phyloP scores from a whole-genome alignment of 1,284 basidiomycete species.

The Neolentinus lepideus region DNA sequence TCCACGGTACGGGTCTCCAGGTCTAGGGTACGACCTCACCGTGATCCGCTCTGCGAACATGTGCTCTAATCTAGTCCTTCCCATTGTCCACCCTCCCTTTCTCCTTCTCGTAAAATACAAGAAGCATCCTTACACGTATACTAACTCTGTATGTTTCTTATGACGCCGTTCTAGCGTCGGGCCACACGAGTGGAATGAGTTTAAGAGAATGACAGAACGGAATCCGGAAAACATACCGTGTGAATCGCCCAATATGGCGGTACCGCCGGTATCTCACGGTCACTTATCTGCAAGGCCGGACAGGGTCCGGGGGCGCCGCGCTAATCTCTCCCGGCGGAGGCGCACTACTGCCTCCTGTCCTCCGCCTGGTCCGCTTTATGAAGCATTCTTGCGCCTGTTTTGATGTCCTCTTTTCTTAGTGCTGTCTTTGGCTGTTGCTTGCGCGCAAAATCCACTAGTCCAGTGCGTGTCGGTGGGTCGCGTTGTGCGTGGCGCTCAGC shows the following conservation, averaged over 20 bases:
- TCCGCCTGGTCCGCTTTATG: not conserved
- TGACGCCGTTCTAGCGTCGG: not conserved
- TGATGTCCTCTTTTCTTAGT: constrained; percentile 1
- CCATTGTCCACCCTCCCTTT: not conserved
- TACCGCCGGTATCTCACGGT: not conserved
- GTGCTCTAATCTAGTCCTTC: not conserved
- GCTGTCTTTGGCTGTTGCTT: constrained; percentile 1
- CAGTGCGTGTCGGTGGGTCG: not conserved
- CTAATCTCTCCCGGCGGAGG: not conserved
- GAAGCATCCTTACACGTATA: not conserved
- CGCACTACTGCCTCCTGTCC: not conserved
- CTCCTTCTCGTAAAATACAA: not conserved
- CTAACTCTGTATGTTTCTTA: not conserved
- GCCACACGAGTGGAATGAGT: too few species aligned
- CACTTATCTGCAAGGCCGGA: not conserved
- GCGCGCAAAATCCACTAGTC: not conserved
- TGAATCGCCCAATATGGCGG: not conserved
- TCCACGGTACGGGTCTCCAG: too few species aligned
- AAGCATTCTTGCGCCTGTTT: not conserved
- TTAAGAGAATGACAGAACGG: too few species aligned
- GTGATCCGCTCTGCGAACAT: too few species aligned
- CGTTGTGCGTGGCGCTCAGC: not conserved
- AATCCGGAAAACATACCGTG: too few species aligned
- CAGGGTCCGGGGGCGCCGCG: not conserved
- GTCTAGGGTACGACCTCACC: too few species aligned